phyloP scores from a whole-genome alignment of 768 basidiomycete species.

The Kwoniella dejecticola region DNA sequence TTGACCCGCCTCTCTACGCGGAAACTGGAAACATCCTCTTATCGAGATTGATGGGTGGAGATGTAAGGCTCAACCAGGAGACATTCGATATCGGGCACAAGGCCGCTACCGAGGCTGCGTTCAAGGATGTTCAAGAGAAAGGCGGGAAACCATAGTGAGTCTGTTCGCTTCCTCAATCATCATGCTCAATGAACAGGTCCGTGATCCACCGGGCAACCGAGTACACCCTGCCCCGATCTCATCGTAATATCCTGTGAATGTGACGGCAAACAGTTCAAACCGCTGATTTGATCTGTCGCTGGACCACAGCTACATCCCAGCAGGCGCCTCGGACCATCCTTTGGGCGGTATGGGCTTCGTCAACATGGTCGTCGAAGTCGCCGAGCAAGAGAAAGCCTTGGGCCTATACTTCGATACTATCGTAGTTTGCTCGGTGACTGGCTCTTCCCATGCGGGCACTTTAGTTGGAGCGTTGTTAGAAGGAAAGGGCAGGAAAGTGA shows the following conservation, averaged over 20 bases:
- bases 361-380: conserved; percentile 36
- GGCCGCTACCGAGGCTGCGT: conserved; percentile 35
- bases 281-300: not conserved
- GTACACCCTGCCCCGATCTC: too few species aligned
- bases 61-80: conserved; percentile 39
- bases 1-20: conserved; percentile 34
- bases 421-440: conserved; percentile 41
- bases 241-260: too few species aligned
- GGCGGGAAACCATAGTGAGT: conserved; percentile 42
- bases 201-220: too few species aligned
- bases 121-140: conserved; percentile 33
- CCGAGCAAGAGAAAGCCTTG: conserved; percentile 33
- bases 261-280: too few species aligned
- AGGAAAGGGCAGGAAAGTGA: conserved; percentile 37
- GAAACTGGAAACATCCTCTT: conserved; percentile 39
- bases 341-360: conserved; percentile 37
- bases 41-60: conserved; percentile 44
- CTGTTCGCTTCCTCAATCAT: too few species aligned
- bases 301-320: conserved; percentile 36
- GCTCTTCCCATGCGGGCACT: conserved; percentile 40
- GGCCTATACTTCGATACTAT: conserved; percentile 42
- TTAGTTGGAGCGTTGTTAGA: conserved; percentile 36
- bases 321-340: conserved; percentile 41
- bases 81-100: conserved; percentile 42
- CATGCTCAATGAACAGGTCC: too few species aligned